These are phyloP conservation scores for Teratosphaeria pseudoeucalypti DNA, from an alignment of 2,329 filamentous ascomycete species.

Conservation along the genomic window DNA sequence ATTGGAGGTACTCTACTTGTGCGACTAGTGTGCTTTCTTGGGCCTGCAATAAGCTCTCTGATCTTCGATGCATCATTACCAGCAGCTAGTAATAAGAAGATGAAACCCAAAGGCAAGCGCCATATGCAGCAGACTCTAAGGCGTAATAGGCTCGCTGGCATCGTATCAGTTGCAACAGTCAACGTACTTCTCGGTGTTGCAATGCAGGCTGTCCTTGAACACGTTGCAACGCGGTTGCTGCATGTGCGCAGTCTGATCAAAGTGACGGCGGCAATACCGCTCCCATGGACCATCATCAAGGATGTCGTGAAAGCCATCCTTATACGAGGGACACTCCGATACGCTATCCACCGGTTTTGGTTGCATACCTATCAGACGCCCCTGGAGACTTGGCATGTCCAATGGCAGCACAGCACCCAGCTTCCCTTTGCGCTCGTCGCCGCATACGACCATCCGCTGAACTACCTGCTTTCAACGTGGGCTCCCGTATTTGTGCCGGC, in stretches of 20 bases:
- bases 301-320: conserved; percentile 44
- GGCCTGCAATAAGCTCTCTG: conserved; percentile 64
- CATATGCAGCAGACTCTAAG: conserved; percentile 38
- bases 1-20: conserved; percentile 58
- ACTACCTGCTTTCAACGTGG: conserved; percentile 53
- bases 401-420: conserved; percentile 49
- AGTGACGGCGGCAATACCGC: conserved; percentile 48
- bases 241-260: conserved; percentile 45
- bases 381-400: conserved; percentile 32
- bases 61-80: conserved; percentile 62
- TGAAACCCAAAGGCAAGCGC: conserved; percentile 56
- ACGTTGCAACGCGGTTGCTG: conserved; percentile 43
- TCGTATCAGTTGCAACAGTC: conserved; percentile 43
- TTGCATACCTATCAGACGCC: conserved; percentile 46
- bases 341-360: conserved; percentile 60
- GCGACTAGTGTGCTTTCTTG: conserved; percentile 58
- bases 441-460: conserved; percentile 58
- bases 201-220: conserved; percentile 47
- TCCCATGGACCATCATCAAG: conserved; percentile 51
- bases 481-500: conserved; percentile 57
- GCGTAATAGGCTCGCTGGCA: conserved; percentile 35
- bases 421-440: conserved; percentile 53
- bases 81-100: conserved; percentile 51
- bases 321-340: conserved; percentile 55
- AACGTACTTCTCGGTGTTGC: conserved; percentile 46